Evolutionary conservation across 495 filamentous ascomycete genomes (phyloP), one percentile per base, ranked within the genome.

Genomic region (Pseudevernia furfuracea): DNA sequence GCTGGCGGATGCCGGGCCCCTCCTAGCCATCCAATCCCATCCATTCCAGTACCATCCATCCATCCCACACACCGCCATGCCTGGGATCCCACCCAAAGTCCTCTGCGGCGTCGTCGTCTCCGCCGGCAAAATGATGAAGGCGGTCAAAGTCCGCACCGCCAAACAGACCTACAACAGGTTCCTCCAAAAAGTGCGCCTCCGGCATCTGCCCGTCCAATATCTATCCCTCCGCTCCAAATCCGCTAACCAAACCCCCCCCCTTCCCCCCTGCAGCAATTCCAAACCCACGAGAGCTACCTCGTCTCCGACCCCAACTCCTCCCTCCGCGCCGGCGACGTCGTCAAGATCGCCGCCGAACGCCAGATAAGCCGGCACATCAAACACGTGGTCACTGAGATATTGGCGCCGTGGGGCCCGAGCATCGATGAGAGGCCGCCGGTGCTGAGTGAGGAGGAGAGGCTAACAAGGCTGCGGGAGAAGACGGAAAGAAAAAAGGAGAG

Each of bases 291-390:
- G 30, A 67, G 66, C 41, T 63, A 76, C 72, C 81, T 89, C 41
- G 87, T 89, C 57, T 84, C 87, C 76, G 88, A 91, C 76, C 88
- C 87, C n/a, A 73, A 73, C 71, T 80, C 80, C 74, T 87, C 86
- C 21, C 76, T 88, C 59, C 81, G 83, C 49, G 74, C 76, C 39
- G 88, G 88, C 71, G 88, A 91, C 73, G 80, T 90, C 3, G 82
- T 91, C 6, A 78, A 80, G 69, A 85, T 90, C 68, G 76, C 77
- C 19, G 74, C 80, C 25, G 81, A 81, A 28, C 83, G 75, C 73
- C 78, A 81, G 15, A 74, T 76, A 21, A 80, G 78, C 60, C 82
- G 84, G 64, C 69, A 74, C 60, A 87, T 89, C 65, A 81, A 80
- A 21, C 87, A 90, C 72, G 84, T 89, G 44, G 84, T 90, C 11